A percentile compares a stretch with the other conserved stretches of the same genome.
phyloP scores from a whole-genome alignment of 805 yeast species.

The Suhomyces xylopsoci region DNA sequence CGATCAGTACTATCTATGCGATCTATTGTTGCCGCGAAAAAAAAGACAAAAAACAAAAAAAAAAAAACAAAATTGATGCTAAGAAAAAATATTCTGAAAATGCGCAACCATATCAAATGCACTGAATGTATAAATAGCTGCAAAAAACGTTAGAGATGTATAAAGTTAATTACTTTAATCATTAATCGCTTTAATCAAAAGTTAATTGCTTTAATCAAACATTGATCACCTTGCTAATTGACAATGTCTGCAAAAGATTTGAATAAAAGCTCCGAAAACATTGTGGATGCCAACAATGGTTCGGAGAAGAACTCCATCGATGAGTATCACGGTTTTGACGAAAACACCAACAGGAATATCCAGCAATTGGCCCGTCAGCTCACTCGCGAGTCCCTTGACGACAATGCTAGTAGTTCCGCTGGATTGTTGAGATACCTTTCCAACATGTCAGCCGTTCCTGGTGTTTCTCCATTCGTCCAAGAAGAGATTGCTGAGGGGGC shows the following conservation, averaged over 20 bases:
- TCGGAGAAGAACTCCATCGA: slow-evolving; percentile 11
- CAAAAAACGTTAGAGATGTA: neutral
- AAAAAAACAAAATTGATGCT: neutral
- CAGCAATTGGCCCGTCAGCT: slow-evolving; percentile 23
- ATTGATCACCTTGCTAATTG: neutral
- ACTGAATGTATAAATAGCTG: neutral
- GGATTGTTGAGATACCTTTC: slow-evolving; percentile 34
- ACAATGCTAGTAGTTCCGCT: neutral
- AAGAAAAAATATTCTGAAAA: neutral
- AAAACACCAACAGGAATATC: slow-evolving; percentile 12
- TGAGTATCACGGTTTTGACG: slow-evolving; percentile 13
- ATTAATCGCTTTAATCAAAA: too few relatives aligned
- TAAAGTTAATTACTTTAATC: too few relatives aligned
- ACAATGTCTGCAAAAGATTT: slow-evolving; percentile 8
- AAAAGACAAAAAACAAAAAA: too few relatives aligned
- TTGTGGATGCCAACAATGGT: neutral
- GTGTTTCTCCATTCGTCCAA: slow-evolving; percentile 36
- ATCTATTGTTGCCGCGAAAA: neutral
- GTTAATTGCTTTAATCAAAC: neutral
- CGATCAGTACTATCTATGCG: neutral
- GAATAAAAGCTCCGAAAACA: slow-evolving; percentile 1
- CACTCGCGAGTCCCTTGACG: slow-evolving; percentile 10
- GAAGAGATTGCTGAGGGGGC: slow-evolving; percentile 27
- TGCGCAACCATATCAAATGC: neutral
- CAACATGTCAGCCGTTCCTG: slow-evolving; percentile 53